Conservation (phyloP, 345 rosid species). For the Carallia pectinifolia region DNA sequence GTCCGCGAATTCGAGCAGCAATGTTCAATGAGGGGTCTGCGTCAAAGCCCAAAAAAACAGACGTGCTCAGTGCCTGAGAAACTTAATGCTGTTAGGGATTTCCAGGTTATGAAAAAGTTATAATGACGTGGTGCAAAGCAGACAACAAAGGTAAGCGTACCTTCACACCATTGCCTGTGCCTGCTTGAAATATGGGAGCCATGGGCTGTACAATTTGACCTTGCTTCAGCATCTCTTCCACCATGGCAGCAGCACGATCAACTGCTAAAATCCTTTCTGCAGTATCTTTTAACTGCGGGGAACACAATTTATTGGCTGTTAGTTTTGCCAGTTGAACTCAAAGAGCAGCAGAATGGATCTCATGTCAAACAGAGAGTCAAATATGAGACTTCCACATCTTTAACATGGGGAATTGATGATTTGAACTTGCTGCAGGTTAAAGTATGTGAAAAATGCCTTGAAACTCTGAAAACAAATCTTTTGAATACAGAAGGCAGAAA, state of each 20-base stretch:
- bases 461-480: not conserved
- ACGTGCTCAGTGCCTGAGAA: conserved; percentile 57
- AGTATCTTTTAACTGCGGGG: conserved; percentile 79
- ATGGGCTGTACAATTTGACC: conserved; percentile 42
- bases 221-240: conserved; percentile 89
- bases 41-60: conserved; percentile 83
- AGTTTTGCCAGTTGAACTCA: not conserved
- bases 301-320: not conserved
- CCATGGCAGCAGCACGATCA: conserved; percentile 82
- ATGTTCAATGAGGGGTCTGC: conserved; percentile 64
- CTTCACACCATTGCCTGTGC: conserved; percentile 37
- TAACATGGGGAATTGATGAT: not conserved
- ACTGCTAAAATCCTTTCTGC: conserved; percentile 81
- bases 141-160: conserved; percentile 28
- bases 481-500: no score
- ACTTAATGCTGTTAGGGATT: conserved; percentile 34
- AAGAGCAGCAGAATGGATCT: not conserved
- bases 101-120: not conserved
- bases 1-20: conserved; percentile 87
- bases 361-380: not conserved
- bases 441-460: not conserved
- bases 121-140: conserved; percentile 15
- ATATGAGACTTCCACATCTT: not conserved
- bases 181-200: conserved; percentile 23
- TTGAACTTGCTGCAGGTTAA: not conserved